Evolutionary conservation across 495 filamentous ascomycete genomes (phyloP).

Genomic region (Tuber borchii): DNA sequence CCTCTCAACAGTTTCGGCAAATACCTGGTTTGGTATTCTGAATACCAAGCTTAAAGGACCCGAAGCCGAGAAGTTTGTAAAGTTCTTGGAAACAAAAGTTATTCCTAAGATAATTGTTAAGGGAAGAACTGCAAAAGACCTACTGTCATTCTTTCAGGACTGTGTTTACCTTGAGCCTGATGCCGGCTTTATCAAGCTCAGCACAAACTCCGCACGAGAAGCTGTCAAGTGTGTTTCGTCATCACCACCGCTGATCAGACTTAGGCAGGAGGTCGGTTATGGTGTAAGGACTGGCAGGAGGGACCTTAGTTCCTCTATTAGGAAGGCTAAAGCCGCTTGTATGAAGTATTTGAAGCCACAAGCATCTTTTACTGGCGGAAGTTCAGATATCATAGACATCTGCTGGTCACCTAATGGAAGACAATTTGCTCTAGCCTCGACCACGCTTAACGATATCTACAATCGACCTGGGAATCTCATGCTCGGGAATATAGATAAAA

Average conservation of each 20-base stretch:
- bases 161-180: slow-evolving; percentile 3
- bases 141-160: background rate
- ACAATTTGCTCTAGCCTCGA: slow-evolving; percentile 20
- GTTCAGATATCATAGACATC: slow-evolving; percentile 37
- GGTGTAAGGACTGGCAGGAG: background rate
- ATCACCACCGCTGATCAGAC: background rate
- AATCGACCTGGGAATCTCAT: slow-evolving; percentile 41
- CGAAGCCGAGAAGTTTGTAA: background rate
- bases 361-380: slow-evolving; percentile 28
- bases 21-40: background rate
- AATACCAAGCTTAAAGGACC: background rate
- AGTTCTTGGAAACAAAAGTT: background rate
- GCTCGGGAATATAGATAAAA: slow-evolving; percentile 21
- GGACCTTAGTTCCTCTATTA: background rate
- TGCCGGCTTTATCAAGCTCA: slow-evolving; percentile 7
- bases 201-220: slow-evolving; percentile 13
- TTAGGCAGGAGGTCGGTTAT: slow-evolving; percentile 1
- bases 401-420: slow-evolving; percentile 29
- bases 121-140: background rate
- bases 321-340: background rate
- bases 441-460: slow-evolving; percentile 19
- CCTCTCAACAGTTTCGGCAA: slow-evolving; percentile 7
- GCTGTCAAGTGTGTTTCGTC: slow-evolving; percentile 9
- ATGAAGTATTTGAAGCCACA: slow-evolving; percentile 17
- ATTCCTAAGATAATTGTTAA: background rate